These are phyloP conservation scores for Petasospora rhodanensis DNA, from an alignment of 1,139 yeast species.

Conservation along the genomic window DNA sequence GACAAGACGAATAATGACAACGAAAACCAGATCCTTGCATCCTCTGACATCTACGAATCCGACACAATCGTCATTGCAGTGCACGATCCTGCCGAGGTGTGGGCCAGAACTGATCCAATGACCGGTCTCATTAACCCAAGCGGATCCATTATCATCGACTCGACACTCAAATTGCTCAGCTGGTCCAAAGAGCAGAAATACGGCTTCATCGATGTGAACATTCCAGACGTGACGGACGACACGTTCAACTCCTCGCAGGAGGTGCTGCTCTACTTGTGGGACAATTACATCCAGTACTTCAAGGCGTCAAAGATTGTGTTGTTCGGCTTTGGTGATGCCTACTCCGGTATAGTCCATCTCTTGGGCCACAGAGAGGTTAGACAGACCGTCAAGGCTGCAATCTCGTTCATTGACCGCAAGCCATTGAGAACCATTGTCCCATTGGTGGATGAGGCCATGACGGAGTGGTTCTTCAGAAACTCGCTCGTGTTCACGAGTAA, in stretches of 20 bases:
- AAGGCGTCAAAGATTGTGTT: conserved; percentile 67
- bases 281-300: conserved; percentile 77
- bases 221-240: conserved; percentile 49
- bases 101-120: conserved; percentile 83
- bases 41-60: conserved; percentile 65
- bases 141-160: conserved; percentile 64
- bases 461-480: conserved; percentile 88
- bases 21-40: conserved; percentile 71
- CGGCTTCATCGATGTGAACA: conserved; percentile 80
- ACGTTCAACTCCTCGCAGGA: conserved; percentile 67
- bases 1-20: conserved; percentile 39
- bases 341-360: conserved; percentile 80
- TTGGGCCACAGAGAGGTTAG: conserved; percentile 73
- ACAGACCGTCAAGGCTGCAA: conserved; percentile 67
- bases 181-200: conserved; percentile 57
- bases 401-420: conserved; percentile 64
- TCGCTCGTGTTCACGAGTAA: conserved; percentile 77
- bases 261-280: conserved; percentile 78
- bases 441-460: conserved; percentile 79
- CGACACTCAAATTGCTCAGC: conserved; percentile 48
- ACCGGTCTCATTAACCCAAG: conserved; percentile 74
- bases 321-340: conserved; percentile 88
- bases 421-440: conserved; percentile 75
- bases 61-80: conserved; percentile 64
- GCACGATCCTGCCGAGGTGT: conserved; percentile 90